Conservation (phyloP, 192 early-diverging fungal species). For the Cetraspora pellucida region DNA sequence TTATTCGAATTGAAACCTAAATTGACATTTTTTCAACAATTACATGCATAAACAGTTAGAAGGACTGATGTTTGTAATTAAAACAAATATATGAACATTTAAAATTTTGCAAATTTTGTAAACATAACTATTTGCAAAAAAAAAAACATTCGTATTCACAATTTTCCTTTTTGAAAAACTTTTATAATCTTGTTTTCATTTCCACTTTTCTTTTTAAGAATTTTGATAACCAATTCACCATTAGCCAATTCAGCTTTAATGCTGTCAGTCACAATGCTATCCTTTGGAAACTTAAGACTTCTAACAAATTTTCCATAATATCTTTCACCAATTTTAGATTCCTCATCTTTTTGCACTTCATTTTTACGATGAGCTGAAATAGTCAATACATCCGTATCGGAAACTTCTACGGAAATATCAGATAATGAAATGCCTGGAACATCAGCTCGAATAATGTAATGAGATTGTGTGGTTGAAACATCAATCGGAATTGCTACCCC, state of each 20-base stretch:
- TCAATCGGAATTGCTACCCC: not conserved
- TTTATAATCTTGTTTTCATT: not conserved
- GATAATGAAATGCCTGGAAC: not conserved
- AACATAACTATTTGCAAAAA: no score
- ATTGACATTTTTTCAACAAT: no score
- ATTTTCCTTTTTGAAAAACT: not conserved
- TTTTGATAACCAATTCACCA: constrained; percentile 9
- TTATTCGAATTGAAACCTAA: no score
- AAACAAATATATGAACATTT: no score
- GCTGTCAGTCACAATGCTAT: not conserved
- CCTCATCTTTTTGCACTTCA: not conserved
- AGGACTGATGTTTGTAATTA: no score
- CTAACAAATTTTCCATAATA: not conserved
- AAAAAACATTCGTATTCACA: not conserved
- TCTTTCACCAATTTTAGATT: no score
- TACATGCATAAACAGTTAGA: no score
- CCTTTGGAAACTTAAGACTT: constrained; percentile 4
- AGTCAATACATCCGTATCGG: not conserved
- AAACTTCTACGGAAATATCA: not conserved
- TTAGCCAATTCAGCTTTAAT: constrained; percentile 21
- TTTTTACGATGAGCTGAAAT: constrained; percentile 1
- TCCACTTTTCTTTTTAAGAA: not conserved
- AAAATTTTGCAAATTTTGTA: no score
- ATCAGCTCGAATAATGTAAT: constrained; percentile 1
- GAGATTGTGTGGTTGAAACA: not conserved